A percentile compares a stretch with the other conserved stretches of the same genome.
phyloP scores from a whole-genome alignment of 805 yeast genomes.

The Millerozyma miso region DNA sequence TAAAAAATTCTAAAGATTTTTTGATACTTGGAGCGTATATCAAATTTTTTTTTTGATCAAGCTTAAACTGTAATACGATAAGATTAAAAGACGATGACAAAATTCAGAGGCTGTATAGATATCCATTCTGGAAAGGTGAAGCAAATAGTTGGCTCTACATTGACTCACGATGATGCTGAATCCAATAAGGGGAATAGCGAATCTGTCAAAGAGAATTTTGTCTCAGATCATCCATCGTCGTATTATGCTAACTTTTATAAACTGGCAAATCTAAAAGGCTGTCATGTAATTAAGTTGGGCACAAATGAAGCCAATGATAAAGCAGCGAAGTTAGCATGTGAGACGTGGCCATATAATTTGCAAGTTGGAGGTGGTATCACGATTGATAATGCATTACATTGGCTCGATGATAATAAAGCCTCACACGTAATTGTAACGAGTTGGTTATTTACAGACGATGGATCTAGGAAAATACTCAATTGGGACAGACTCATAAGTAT shows the following conservation, averaged over 20 bases:
- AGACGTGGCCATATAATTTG: constrained; percentile 65
- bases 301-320: constrained; percentile 66
- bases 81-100: constrained; percentile 53
- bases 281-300: constrained; percentile 93
- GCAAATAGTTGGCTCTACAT: constrained; percentile 94
- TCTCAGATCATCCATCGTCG: constrained; percentile 67
- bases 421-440: constrained; percentile 88
- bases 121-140: constrained; percentile 93
- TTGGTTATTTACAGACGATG: constrained; percentile 74
- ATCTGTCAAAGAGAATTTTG: constrained; percentile 55
- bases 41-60: too few species aligned
- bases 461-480: constrained; percentile 39
- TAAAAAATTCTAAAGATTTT: too few species aligned
- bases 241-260: constrained; percentile 72
- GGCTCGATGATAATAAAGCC: constrained; percentile 74
- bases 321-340: constrained; percentile 76
- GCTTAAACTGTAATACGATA: too few species aligned
- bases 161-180: constrained; percentile 51
- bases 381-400: constrained; percentile 61
- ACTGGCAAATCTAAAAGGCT: constrained; percentile 56
- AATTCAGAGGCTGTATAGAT: constrained; percentile 91
- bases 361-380: constrained; percentile 96
- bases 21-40: too few species aligned
- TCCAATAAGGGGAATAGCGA: constrained; percentile 9
- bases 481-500: constrained; percentile 51